Evolutionary conservation across 2,329 filamentous ascomycete species (phyloP).

Genomic region (Trichophyton simii): DNA sequence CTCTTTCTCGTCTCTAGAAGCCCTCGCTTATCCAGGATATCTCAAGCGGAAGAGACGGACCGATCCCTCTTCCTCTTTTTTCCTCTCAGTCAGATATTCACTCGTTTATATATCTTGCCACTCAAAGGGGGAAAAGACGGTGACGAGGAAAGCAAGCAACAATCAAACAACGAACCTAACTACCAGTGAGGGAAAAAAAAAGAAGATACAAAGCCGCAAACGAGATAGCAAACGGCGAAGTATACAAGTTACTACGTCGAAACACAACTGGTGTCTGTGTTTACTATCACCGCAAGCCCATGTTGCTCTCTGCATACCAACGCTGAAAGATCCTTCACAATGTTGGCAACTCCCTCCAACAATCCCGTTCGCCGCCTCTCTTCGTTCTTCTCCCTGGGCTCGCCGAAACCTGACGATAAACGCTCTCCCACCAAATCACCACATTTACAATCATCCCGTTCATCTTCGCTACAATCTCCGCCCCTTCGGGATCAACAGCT

Average conservation of each 20-base stretch:
- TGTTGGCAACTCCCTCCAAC: slow-evolving; percentile 30
- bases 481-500: slow-evolving; percentile 15
- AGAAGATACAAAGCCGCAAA: background rate
- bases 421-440: slow-evolving; percentile 4
- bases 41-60: background rate
- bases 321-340: background rate
- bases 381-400: slow-evolving; percentile 33
- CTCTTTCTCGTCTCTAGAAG: background rate
- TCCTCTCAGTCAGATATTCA: background rate
- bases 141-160: background rate
- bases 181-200: too few relatives aligned
- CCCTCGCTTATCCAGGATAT: background rate
- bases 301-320: background rate
- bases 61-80: background rate
- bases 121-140: background rate
- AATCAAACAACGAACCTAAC: background rate
- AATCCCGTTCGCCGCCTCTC: slow-evolving; percentile 33
- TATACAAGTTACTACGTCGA: background rate
- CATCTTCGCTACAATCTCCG: slow-evolving; percentile 17
- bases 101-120: background rate
- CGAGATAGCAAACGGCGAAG: background rate
- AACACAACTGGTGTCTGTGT: too few relatives aligned
- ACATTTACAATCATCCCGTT: slow-evolving; percentile 18
- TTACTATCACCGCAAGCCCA: background rate
- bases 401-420: slow-evolving; percentile 21